These are phyloP conservation scores for Trichoderma parareesei DNA, from an alignment of 495 filamentous ascomycete genomes.

Conservation along the genomic window DNA sequence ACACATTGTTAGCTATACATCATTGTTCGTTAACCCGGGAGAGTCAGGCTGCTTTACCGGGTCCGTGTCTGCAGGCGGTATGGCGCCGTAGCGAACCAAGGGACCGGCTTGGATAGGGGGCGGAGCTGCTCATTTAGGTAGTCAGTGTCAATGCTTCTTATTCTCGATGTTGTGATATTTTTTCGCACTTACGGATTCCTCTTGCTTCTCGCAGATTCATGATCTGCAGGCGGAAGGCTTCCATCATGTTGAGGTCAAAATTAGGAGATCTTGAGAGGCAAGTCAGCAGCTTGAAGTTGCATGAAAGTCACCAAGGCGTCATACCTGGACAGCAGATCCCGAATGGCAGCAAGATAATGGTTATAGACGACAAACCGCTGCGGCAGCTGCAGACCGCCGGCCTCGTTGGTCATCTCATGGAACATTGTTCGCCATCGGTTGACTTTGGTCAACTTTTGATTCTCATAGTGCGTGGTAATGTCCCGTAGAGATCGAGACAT, in stretches of 20 bases:
- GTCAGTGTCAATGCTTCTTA: neutral
- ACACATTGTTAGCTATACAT: neutral
- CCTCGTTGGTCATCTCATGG: slow-evolving; percentile 42
- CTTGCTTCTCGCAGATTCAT: slow-evolving; percentile 37
- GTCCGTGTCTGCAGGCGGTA: slow-evolving; percentile 22
- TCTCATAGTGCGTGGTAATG: slow-evolving; percentile 42
- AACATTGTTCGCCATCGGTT: slow-evolving; percentile 47
- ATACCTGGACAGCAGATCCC: slow-evolving; percentile 42
- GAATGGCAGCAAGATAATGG: slow-evolving; percentile 39
- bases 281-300: slow-evolving; percentile 3
- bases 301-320: slow-evolving; percentile 15
- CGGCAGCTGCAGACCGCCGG: slow-evolving; percentile 37
- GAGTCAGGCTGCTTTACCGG: slow-evolving; percentile 17
- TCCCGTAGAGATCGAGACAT: slow-evolving; percentile 40
- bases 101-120: slow-evolving; percentile 21
- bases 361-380: slow-evolving; percentile 47
- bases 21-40: neutral
- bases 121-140: slow-evolving; percentile 17
- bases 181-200: slow-evolving; percentile 31
- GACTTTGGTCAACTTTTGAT: slow-evolving; percentile 35
- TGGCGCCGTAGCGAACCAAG: slow-evolving; percentile 22
- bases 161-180: neutral
- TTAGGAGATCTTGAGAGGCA: slow-evolving; percentile 35
- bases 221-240: slow-evolving; percentile 36
- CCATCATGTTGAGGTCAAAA: slow-evolving; percentile 44